Evolutionary conservation across 2,329 filamentous ascomycete species (phyloP), one percentile per base, ranked within the genome.

Genomic region (Colletotrichum noveboracense): DNA sequence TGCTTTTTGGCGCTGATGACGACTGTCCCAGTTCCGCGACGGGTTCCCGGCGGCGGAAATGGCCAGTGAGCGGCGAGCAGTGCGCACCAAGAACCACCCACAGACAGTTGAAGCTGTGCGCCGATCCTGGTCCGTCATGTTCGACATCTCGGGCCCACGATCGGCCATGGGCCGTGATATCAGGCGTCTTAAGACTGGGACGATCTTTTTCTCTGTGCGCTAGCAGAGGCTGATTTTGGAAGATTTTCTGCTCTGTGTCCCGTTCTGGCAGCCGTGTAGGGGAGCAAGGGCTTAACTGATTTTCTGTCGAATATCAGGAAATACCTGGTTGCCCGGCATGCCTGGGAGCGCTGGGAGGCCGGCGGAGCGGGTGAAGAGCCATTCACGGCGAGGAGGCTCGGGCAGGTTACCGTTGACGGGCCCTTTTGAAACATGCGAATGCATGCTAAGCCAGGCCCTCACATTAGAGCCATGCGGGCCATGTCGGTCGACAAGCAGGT

Each of bases 51-150:
- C 16, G 32, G 32, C 16, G n/a, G n/a, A 69, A 43, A 56, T 56
- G 55, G 55, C 61, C 55, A 71, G 55, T 71, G 48, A 74, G 68
- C 68, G 55, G 48, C 36, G 55, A 71, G 36, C 68, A 71, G 38
- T 48, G 38, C 38, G 38, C 38, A 48, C 38, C n/a, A 32, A 64
- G 32, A 64, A 67, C 32, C 70, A 74, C 71, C 70, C 70, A 76
- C 74, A 74, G 74, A 70, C 74, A 66, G 24, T 76, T 66, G 58
- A 52, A 76, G 66, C 74, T 76, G 65, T 76, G 74, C 74, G 70
- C 65, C 28, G 30, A 76, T 66, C 74, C 74, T 76, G 61, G 74
- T 65, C 65, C 48, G 48, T 52, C 48, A 70, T 69, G 65, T 70
- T 76, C 66, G 60, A 61, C 66, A 70, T 74, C 66, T 70, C 58